Evolutionary conservation across 805 yeast species (phyloP).

Genomic region (Clavispora carvajalis): DNA sequence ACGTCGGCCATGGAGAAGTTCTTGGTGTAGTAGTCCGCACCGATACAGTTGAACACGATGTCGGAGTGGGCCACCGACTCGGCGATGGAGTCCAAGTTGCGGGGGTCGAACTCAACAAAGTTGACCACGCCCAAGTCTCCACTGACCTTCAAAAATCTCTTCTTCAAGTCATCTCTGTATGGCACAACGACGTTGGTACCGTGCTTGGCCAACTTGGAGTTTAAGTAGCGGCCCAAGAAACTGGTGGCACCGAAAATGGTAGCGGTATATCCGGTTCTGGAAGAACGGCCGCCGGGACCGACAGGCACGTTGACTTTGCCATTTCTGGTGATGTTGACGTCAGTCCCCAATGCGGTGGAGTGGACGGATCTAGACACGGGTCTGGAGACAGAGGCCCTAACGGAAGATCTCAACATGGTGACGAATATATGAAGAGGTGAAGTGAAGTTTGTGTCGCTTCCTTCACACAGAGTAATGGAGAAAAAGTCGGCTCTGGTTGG

Average conservation of each 20-base stretch:
- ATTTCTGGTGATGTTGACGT: conserved; percentile 63
- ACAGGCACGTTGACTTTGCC: conserved; percentile 70
- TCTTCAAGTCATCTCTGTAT: conserved; percentile 74
- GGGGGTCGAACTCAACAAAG: conserved; percentile 74
- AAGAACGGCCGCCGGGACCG: conserved; percentile 79
- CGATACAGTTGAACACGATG: conserved; percentile 75
- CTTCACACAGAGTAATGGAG: conserved; percentile 11
- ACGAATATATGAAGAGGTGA: background rate
- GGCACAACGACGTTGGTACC: conserved; percentile 77
- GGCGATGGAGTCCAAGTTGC: conserved; percentile 71
- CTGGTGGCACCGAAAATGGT: conserved; percentile 85
- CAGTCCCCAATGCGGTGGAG: conserved; percentile 44
- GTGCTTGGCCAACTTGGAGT: conserved; percentile 70
- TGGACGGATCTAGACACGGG: conserved; percentile 28
- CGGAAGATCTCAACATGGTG: conserved; percentile 23
- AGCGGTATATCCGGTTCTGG: conserved; percentile 83
- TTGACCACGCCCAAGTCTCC: conserved; percentile 89
- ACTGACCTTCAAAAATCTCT: conserved; percentile 70
- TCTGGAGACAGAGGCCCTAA: conserved; percentile 12
- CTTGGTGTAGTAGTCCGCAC: conserved; percentile 71
- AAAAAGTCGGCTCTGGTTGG: conserved; percentile 18
- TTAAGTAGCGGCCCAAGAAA: conserved; percentile 67
- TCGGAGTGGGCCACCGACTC: conserved; percentile 76
- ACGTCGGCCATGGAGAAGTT: conserved; percentile 80
- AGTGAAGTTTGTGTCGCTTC: conserved; percentile 3